Evolutionary conservation across 345 rosid species (phyloP).

Genomic region (Nasturtium officinale): DNA sequence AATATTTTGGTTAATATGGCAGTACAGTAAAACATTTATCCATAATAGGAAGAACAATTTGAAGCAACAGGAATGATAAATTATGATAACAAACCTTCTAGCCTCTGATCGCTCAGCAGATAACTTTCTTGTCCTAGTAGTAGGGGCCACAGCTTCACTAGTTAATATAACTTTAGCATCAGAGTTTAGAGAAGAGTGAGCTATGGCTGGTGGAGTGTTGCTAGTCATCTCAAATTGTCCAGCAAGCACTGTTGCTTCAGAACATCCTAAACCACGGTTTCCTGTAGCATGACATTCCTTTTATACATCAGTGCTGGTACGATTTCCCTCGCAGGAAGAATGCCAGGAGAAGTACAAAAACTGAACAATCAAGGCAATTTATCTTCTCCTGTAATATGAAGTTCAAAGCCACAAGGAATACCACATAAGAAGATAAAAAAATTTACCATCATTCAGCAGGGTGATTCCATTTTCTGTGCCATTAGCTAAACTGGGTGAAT

Average conservation of each 20-base stretch:
- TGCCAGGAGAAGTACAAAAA: constrained; percentile 21
- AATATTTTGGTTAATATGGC: background rate
- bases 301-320: constrained; percentile 48
- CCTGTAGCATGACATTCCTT: constrained; percentile 54
- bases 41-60: constrained; percentile 5
- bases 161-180: constrained; percentile 56
- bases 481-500: constrained; percentile 50
- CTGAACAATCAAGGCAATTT: constrained; percentile 7
- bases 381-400: constrained; percentile 3
- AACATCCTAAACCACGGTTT: constrained; percentile 49
- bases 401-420: background rate
- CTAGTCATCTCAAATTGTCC: constrained; percentile 55
- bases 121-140: constrained; percentile 66
- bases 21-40: constrained; percentile 8
- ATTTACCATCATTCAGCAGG: constrained; percentile 61
- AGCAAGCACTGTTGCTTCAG: constrained; percentile 51
- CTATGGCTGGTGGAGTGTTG: constrained; percentile 57
- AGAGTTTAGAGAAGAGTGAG: constrained; percentile 60
- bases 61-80: background rate
- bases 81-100: constrained; percentile 55
- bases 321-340: background rate
- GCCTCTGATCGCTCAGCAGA: constrained; percentile 73
- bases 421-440: constrained; percentile 8
- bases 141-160: constrained; percentile 56
- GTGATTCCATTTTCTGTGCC: constrained; percentile 45